phyloP scores from a whole-genome alignment of 1,284 basidiomycete genomes.

The Cerioporus squamosus region DNA sequence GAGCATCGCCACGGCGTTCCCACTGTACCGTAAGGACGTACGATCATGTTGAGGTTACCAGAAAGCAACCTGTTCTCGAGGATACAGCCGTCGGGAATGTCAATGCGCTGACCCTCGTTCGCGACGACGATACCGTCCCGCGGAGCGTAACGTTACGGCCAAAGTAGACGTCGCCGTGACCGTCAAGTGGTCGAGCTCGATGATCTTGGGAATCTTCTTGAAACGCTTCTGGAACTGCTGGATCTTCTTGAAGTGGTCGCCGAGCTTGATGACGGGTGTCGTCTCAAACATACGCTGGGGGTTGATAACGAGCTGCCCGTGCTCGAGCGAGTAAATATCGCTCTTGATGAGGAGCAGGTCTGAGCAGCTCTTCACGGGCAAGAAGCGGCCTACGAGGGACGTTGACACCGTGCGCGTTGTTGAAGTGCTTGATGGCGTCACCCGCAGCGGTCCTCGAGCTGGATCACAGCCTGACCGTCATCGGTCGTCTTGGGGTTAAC shows the following conservation, averaged over 20 bases:
- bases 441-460: conserved; percentile 95
- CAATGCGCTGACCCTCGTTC: conserved; percentile 49
- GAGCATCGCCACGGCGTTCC: not conserved
- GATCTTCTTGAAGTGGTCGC: conserved; percentile 94
- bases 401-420: conserved; percentile 95
- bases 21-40: conserved; percentile 15
- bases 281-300: conserved; percentile 90
- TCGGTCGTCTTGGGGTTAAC: conserved; percentile 94
- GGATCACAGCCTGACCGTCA: conserved; percentile 87
- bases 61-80: conserved; percentile 85
- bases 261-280: conserved; percentile 97
- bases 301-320: conserved; percentile 95
- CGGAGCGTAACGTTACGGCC: conserved; percentile 91
- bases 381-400: conserved; percentile 97
- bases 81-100: conserved; percentile 92
- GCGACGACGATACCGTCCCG: conserved; percentile 80
- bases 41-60: conserved; percentile 59
- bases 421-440: conserved; percentile 98
- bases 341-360: conserved; percentile 96
- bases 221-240: conserved; percentile 97
- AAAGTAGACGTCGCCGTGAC: conserved; percentile 98
- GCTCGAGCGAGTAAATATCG: conserved; percentile 94
- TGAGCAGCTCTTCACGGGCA: conserved; percentile 93
- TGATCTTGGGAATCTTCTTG: conserved; percentile 95
- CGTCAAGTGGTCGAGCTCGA: conserved; percentile 96